Conservation (phyloP, 805 yeast genomes). For the Candida dajiaensis region DNA sequence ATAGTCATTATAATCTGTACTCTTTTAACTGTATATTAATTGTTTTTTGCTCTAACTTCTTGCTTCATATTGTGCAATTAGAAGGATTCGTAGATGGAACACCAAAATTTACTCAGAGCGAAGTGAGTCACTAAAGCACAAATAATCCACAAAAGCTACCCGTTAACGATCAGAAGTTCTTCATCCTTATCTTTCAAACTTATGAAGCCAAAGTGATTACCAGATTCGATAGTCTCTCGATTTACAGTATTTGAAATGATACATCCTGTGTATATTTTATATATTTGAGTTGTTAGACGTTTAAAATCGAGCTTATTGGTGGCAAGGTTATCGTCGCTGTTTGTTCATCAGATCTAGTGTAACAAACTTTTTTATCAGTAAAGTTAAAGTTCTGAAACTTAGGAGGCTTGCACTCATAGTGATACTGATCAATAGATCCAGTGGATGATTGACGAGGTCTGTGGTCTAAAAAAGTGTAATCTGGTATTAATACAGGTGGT, state of each 20-base stretch:
- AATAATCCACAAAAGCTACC: no score
- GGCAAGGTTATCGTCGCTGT: neutral
- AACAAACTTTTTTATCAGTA: neutral
- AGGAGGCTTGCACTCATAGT: neutral
- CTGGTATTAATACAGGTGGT: neutral
- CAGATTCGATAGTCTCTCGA: no score
- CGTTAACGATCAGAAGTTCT: no score
- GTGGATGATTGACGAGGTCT: neutral
- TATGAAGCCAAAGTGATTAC: no score
- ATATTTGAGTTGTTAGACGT: neutral
- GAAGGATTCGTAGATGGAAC: no score
- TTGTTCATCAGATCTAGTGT: neutral
- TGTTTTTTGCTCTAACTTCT: neutral
- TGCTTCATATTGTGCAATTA: no score
- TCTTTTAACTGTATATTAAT: neutral
- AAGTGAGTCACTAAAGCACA: no score
- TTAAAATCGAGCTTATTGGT: slow-evolving; percentile 1
- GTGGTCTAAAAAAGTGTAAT: neutral
- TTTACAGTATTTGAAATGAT: no score
- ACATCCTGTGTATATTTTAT: no score
- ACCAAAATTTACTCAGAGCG: no score
- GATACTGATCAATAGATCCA: slow-evolving; percentile 1
- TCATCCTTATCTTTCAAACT: no score
- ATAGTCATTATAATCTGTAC: neutral
- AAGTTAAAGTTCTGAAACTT: neutral